Percentiles rank a stretch among this genome's conserved stretches.
Evolutionary conservation across 2,329 filamentous ascomycete genomes (phyloP).

Genomic region (Phialophora tarda): DNA sequence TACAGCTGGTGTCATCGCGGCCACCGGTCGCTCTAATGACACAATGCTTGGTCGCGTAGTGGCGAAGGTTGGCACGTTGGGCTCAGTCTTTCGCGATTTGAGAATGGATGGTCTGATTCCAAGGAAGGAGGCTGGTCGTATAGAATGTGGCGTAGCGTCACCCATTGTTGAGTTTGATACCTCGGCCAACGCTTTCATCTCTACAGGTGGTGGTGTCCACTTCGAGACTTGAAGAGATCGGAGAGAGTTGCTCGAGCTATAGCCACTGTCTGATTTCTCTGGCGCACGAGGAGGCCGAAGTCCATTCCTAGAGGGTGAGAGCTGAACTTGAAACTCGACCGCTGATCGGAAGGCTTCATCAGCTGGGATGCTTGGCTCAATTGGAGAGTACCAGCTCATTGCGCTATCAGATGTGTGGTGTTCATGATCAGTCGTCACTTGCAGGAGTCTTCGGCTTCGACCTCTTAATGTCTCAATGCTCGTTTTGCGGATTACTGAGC

Average conservation of each 20-base stretch:
- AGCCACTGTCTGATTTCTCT: slow-evolving; percentile 39
- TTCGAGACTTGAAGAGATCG: slow-evolving; percentile 25
- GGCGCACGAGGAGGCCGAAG: slow-evolving; percentile 21
- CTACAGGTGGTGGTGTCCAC: background rate
- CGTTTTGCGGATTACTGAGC: slow-evolving; percentile 29
- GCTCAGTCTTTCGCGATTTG: slow-evolving; percentile 29
- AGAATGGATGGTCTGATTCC: slow-evolving; percentile 21
- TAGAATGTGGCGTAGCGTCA: background rate
- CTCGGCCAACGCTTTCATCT: slow-evolving; percentile 8
- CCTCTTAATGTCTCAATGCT: slow-evolving; percentile 8
- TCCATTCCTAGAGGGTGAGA: slow-evolving; percentile 10
- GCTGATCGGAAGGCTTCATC: slow-evolving; percentile 31
- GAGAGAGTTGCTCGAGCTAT: slow-evolving; percentile 39
- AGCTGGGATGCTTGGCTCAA: slow-evolving; percentile 13
- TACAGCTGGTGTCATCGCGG: too few relatives aligned
- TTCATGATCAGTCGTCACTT: background rate
- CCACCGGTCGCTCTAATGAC: background rate
- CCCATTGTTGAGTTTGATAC: slow-evolving; percentile 3
- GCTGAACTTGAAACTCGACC: slow-evolving; percentile 30
- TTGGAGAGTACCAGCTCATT: slow-evolving; percentile 25
- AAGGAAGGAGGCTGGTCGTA: slow-evolving; percentile 1
- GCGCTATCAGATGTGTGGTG: slow-evolving; percentile 11
- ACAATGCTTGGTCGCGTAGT: slow-evolving; percentile 16
- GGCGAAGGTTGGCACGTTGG: slow-evolving; percentile 23
- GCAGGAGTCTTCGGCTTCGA: background rate